phyloP scores from a whole-genome alignment of 257 asterid genomes.

The Solanum bulbocastanum region DNA sequence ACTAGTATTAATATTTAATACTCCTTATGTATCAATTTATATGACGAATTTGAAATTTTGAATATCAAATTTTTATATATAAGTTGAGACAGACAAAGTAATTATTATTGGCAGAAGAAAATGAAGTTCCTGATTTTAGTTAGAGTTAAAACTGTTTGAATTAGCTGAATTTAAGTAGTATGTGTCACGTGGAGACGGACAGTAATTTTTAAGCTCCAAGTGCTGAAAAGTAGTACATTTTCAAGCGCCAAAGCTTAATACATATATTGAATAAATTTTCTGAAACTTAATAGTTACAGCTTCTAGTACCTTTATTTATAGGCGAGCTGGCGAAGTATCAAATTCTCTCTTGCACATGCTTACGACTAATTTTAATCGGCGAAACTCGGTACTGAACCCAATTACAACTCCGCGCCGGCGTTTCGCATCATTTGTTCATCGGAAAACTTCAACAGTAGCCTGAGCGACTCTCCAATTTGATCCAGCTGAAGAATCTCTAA shows the following conservation, averaged over 20 bases:
- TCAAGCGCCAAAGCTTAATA: neutral
- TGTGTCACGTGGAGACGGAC: neutral
- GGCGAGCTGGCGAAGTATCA: neutral
- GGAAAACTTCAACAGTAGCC: neutral
- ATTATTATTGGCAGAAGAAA: neutral
- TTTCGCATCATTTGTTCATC: neutral
- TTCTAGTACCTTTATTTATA: neutral
- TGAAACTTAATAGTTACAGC: neutral
- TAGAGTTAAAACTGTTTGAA: neutral
- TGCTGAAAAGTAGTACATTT: too few relatives aligned
- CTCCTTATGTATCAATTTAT: neutral
- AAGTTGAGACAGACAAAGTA: neutral
- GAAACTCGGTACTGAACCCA: neutral
- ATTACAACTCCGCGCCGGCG: neutral
- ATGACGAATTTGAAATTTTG: too few relatives aligned
- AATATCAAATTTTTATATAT: too few relatives aligned
- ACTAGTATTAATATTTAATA: neutral
- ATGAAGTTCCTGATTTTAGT: neutral
- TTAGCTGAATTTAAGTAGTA: neutral
- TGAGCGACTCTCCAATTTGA: neutral
- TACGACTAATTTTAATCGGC: neutral
- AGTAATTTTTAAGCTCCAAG: neutral
- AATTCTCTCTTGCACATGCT: neutral
- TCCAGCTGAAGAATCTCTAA: neutral
- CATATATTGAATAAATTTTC: too few relatives aligned